Base-by-base conservation (phyloP, 1,139 yeast species). In the Pichia sp. region DNA sequence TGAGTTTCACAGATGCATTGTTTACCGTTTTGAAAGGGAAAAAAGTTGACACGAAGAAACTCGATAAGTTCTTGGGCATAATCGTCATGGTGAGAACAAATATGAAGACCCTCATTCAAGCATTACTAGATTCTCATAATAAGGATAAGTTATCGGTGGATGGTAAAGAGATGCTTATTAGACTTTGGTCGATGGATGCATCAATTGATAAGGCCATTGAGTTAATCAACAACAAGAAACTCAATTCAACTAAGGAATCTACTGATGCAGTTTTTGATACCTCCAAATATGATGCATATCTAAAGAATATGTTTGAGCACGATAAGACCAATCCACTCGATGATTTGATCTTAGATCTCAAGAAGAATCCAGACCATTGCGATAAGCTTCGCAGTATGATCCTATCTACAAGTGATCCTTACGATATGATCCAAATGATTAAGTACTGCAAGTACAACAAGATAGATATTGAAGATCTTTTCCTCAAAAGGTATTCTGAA, bases 101-200 rank as follows among this genome's bases (percentile, higher is more conserved):
- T 39, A 62, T 82, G 35, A 69, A 66, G 41, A 64, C 63, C 23
- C 67, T 80, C 0, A 77, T 79, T 35, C 66, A 67, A 32, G 80
- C 77, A 39, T 58, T 82, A 37, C 69, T 76, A 49, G 65, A 65
- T 34, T 54, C 79, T 23, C 79, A 80, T 53, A 55, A 69, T 19
- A 64, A 67, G 33, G 69, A 71, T 21, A 64, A 69, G 42, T 62
- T 82, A 47, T 74, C 66, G 40, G 50, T 75, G 4, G 82, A 79
- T 47, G 87, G 85, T 22, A 79, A 80, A 51, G 91, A 81, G 48
- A 70, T 82, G n/a, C 60, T 81, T 32, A 64, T 81, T 27, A 61
- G 85, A 44, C 66, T 81, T 40, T 64, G 79, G 27, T 72, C 77
- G 36, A 64, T 82, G 44, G 85, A 79, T 49, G 71, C 79, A 4